Base-by-base conservation (phyloP, 768 basidiomycete genomes). In the Lepiota brunneoincarnata region DNA sequence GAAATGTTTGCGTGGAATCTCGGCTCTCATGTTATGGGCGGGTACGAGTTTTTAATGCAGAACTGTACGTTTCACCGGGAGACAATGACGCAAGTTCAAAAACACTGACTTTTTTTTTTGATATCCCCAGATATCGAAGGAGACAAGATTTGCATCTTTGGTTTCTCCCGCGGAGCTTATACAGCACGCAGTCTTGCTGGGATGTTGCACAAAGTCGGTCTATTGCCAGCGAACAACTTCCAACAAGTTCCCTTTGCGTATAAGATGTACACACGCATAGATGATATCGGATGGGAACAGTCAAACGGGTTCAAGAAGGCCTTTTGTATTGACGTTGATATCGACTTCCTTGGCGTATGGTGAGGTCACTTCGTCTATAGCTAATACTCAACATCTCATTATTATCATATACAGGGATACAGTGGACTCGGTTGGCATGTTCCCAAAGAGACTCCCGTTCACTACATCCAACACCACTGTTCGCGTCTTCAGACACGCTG, bases 111-210 rank as follows among this genome's bases (percentile, higher is more conserved):
- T 31, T 36, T 15, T 41, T 9, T 31, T 36, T 15, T 41, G 34
- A 15, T 28, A 9, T 38, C 17, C 35, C 5, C 45, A 80, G 79
- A 80, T 57, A 68, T 68, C 4, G 62, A 68, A 14, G 81, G 81
- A 23, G 84, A 87, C 66, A 74, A 73, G 55, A 81, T 88, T 12
- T 86, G 76, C 58, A 74, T 88, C 35, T 85, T 86, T 58, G 85
- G 75, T 0, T 87, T 89, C 64, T 86, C 83, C 28, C 73, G 87
- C 31, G 85, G 86, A 12, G 82, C 83, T 6, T 84, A 83, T 64
- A 83, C 81, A 0, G 83, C 84, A 12, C 71, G 84, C 41, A 75
- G 57, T 49, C 49, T 58, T 2, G 59, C 59, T n/a, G 76, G 78
- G 2, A 80, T 81, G 79, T 57, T 80, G 5, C 75, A 79, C 61